Percentiles rank a stretch among this genome's conserved stretches.
phyloP scores from a whole-genome alignment of 2,329 filamentous ascomycete species.

The Colletotrichum tropicicola region DNA sequence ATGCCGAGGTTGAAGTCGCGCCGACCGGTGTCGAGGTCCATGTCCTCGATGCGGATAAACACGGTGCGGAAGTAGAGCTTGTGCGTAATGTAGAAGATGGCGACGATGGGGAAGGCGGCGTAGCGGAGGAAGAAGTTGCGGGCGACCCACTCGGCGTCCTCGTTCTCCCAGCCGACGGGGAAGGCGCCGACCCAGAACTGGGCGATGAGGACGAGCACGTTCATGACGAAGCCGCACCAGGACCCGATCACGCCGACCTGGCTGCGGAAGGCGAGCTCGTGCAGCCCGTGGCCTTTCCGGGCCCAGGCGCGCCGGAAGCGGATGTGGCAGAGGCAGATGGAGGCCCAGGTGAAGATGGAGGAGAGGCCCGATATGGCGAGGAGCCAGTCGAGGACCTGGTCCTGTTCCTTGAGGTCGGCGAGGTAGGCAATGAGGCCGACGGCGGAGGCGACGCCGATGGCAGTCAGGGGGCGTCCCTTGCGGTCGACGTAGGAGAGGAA shows the following conservation, averaged over 20 bases:
- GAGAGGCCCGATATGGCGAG: constrained; percentile 76
- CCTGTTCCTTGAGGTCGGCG: constrained; percentile 67
- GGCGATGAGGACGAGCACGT: constrained; percentile 77
- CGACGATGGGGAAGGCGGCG: constrained; percentile 74
- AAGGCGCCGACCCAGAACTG: constrained; percentile 91
- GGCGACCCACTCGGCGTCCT: constrained; percentile 56
- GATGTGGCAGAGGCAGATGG: constrained; percentile 91
- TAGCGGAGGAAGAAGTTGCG: constrained; percentile 79
- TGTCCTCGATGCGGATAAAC: constrained; percentile 74
- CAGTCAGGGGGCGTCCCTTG: constrained; percentile 79
- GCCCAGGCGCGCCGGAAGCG: constrained; percentile 88
- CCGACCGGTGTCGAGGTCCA: constrained; percentile 88
- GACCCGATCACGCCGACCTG: constrained; percentile 84
- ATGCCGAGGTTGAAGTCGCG: constrained; percentile 84
- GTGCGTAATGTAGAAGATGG: constrained; percentile 75
- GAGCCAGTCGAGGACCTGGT: constrained; percentile 78
- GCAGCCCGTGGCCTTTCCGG: constrained; percentile 71
- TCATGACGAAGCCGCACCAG: constrained; percentile 81
- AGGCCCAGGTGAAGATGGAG: constrained; percentile 81
- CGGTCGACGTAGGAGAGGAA: constrained; percentile 85
- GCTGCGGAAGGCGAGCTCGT: constrained; percentile 82
- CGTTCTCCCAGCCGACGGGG: constrained; percentile 68
- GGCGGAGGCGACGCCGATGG: constrained; percentile 72
- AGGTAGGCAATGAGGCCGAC: constrained; percentile 83
- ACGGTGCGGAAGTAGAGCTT: constrained; percentile 78